Conservation (phyloP, 306 rosid genomes). For the Corylus heterophylla region DNA sequence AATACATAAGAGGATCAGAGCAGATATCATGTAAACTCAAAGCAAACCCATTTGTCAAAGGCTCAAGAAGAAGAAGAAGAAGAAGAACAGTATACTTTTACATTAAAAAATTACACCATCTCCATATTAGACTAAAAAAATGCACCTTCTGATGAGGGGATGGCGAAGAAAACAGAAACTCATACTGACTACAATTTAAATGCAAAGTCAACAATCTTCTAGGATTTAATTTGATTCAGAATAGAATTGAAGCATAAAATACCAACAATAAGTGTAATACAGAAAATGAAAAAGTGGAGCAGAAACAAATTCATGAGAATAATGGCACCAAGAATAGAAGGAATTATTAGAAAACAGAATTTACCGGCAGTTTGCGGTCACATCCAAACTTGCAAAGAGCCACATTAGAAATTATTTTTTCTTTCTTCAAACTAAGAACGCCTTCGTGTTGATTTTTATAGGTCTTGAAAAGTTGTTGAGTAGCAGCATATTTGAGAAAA, state of each 20-base stretch:
- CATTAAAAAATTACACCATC: neutral
- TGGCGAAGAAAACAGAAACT: neutral
- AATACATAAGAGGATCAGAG: too few species aligned
- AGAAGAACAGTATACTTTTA: neutral
- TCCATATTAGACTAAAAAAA: neutral
- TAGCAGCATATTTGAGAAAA: conserved; percentile 73
- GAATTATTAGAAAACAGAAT: neutral
- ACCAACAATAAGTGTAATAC: neutral
- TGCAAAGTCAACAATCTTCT: neutral
- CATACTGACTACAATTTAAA: neutral
- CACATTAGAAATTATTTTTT: conserved; percentile 67
- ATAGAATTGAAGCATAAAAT: neutral
- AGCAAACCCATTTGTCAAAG: too few species aligned
- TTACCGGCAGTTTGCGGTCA: conserved; percentile 61
- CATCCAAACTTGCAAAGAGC: conserved; percentile 66
- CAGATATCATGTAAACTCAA: too few species aligned
- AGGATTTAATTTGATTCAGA: neutral
- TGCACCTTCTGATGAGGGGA: neutral
- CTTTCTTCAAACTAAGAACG: conserved; percentile 64
- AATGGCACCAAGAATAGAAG: neutral
- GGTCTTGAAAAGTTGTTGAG: conserved; percentile 62
- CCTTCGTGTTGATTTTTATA: conserved; percentile 68
- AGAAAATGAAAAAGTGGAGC: neutral
- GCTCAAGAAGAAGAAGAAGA: too few species aligned
- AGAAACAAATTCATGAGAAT: conserved; percentile 11